phyloP scores from a whole-genome alignment of 2,329 filamentous ascomycete species.

The Aspergillus sp. region DNA sequence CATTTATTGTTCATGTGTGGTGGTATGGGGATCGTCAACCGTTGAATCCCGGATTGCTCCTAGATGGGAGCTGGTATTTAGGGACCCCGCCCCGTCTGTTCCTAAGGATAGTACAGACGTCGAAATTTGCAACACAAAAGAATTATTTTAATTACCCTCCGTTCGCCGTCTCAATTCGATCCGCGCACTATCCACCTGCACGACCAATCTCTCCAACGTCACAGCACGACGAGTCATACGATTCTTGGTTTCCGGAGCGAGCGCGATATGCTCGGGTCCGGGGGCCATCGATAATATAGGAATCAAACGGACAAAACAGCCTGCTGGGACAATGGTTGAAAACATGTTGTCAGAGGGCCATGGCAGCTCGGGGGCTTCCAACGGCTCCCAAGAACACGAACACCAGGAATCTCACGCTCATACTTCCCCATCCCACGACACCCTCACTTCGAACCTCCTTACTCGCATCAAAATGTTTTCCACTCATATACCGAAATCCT shows the following conservation, averaged over 20 bases:
- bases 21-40: constrained; percentile 19
- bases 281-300: constrained; percentile 34
- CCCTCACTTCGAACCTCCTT: constrained; percentile 24
- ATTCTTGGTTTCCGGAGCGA: constrained; percentile 33
- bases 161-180: neutral
- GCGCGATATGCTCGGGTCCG: constrained; percentile 36
- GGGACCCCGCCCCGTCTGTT: constrained; percentile 24
- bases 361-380: constrained; percentile 30
- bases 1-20: constrained; percentile 1
- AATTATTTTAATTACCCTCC: neutral
- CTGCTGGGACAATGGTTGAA: constrained; percentile 30
- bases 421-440: constrained; percentile 20
- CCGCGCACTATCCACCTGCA: constrained; percentile 8
- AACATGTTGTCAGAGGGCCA: constrained; percentile 42
- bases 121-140: neutral
- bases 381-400: constrained; percentile 24
- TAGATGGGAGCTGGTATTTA: constrained; percentile 21
- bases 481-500: constrained; percentile 47
- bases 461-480: constrained; percentile 37
- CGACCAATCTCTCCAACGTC: neutral
- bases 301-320: constrained; percentile 28
- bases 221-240: constrained; percentile 4
- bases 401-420: constrained; percentile 20
- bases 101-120: constrained; percentile 18
- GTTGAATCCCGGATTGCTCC: constrained; percentile 18